Evolutionary conservation across 2,329 filamentous ascomycete genomes (phyloP), one percentile per base, ranked within the genome.

Genomic region (Iodosphaeria phyllophila): DNA sequence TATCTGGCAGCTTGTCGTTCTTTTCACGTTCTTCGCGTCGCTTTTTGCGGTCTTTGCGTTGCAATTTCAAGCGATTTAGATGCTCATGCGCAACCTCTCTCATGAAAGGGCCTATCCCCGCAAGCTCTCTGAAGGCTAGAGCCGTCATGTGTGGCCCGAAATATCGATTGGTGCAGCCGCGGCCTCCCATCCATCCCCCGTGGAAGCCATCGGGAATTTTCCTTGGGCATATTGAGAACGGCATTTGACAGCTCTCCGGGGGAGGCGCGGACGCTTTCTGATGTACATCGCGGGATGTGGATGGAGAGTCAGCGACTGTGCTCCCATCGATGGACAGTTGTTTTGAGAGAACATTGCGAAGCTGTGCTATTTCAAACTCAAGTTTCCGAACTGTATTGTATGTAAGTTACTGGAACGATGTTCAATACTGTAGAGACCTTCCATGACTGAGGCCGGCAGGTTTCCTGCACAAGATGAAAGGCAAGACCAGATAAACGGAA

Each of bases 51-150:
- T 70, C 63, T 44, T 70, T 68, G 33, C 52, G 42, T 18, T 64
- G 58, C 14, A 66, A 52, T 18, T 64, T 62, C 22, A 69, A 56
- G 6, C 65, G 64, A 25, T 59, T 55, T 27, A 71, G 52, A 62
- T 64, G 69, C 39, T 69, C 62, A 26, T 68, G 61, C 7, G 64
- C 63, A 1, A 64, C 69, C 46, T 70, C 64, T 33, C 58, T 61
- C 65, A 71, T 70, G 30, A 70, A 70, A 9, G 62, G 59, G 22
- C 56, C 62, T 22, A 71, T 50, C 3, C 65, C 64, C 3, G 60
- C 25, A 32, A 58, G 49, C 30, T 68, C 63, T 24, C 60, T 57
- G 37, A 70, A 64, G 8, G 65, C 64, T 46, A 67, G 61, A 46
- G 58, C 68, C 22, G 63, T 61, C 34, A 67, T 70, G 41, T 68